Conservation (phyloP, 257 asterid genomes). For the Penstemon eatonii region DNA sequence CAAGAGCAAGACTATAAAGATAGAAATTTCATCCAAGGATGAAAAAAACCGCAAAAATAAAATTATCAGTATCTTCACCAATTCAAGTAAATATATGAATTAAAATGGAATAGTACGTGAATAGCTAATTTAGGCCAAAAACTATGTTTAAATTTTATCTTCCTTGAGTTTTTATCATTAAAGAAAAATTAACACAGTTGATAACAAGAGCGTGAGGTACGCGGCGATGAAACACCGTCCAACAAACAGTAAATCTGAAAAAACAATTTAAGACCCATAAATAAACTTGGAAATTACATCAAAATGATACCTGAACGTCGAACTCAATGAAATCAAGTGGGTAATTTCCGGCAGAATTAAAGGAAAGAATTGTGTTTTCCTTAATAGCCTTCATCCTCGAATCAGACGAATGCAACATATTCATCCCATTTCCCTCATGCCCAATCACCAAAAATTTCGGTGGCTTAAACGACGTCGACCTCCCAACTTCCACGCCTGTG, state of each 20-base stretch:
- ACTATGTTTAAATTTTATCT: background rate
- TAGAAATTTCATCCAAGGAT: slow-evolving; percentile 34
- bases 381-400: slow-evolving; percentile 73
- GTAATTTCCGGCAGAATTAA: slow-evolving; percentile 68
- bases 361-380: slow-evolving; percentile 83
- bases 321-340: slow-evolving; percentile 86
- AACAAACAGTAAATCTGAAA: background rate
- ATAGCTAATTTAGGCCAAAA: background rate
- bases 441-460: slow-evolving; percentile 83
- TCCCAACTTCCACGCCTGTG: slow-evolving; percentile 50
- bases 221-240: slow-evolving; percentile 38
- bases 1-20: slow-evolving; percentile 42
- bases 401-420: slow-evolving; percentile 76
- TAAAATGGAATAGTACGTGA: no score
- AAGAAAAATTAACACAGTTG: background rate
- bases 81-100: background rate
- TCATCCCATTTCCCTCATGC: slow-evolving; percentile 96
- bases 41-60: slow-evolving; percentile 18
- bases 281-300: background rate
- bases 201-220: slow-evolving; percentile 22
- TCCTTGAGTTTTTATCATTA: background rate
- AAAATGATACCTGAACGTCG: slow-evolving; percentile 82
- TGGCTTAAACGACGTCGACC: slow-evolving; percentile 43
- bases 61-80: slow-evolving; percentile 38
- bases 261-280: no score